Conservation (phyloP, 768 basidiomycete genomes). For the Leccinum longicurvipes region DNA sequence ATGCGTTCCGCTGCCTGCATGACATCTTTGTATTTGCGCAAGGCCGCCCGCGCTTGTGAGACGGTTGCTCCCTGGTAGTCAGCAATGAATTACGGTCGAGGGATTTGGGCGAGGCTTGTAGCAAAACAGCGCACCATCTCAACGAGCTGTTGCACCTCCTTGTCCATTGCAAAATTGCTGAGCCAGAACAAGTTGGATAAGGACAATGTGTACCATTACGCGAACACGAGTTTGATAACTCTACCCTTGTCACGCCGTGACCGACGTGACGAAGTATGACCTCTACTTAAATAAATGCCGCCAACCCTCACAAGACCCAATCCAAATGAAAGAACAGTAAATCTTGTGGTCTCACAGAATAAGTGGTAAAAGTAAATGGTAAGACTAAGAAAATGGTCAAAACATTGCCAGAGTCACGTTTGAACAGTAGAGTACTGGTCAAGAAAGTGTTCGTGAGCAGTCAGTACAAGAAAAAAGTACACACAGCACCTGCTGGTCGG, state of each 20-base stretch:
- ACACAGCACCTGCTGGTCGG: constrained; percentile 24
- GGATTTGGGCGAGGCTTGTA: not conserved
- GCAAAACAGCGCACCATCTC: constrained; percentile 44
- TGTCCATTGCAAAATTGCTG: constrained; percentile 40
- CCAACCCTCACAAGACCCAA: constrained; percentile 12
- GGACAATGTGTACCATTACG: constrained; percentile 19
- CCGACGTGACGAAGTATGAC: constrained; percentile 7
- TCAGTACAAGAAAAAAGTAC: constrained; percentile 27
- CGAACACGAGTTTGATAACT: constrained; percentile 21
- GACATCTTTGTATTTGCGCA: constrained; percentile 81
- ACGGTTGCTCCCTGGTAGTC: constrained; percentile 69
- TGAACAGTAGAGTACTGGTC: constrained; percentile 9
- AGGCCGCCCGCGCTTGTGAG: constrained; percentile 79
- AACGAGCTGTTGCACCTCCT: constrained; percentile 57
- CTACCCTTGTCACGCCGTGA: constrained; percentile 24
- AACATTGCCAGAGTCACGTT: constrained; percentile 1
- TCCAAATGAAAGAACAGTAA: constrained; percentile 6
- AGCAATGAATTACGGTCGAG: constrained; percentile 1
- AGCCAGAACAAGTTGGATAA: constrained; percentile 1
- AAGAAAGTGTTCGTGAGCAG: constrained; percentile 18
- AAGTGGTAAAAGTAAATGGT: constrained; percentile 1
- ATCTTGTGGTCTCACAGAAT: not conserved
- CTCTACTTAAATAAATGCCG: constrained; percentile 17
- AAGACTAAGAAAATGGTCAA: constrained; percentile 3
- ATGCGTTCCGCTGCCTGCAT: constrained; percentile 88